Percentiles rank a stretch among this genome's conserved stretches.
These are phyloP conservation scores for Schizonepeta tenuifolia DNA, from an alignment of 257 asterid species.

Conservation along the genomic window DNA sequence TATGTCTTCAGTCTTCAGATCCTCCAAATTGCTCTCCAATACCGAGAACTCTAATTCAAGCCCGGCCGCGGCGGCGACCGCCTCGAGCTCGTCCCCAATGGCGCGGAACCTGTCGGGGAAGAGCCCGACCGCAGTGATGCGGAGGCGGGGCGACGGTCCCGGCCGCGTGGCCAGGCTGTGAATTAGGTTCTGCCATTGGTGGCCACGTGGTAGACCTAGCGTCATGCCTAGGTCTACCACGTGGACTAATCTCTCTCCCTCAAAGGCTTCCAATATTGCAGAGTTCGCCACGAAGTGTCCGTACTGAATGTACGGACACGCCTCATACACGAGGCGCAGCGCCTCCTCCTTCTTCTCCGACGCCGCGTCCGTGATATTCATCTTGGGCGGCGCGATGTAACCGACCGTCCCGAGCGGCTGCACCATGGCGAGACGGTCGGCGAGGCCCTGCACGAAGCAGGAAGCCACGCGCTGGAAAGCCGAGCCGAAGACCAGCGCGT, in stretches of 20 bases:
- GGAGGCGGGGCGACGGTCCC: slow-evolving; percentile 43
- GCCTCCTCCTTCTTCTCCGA: slow-evolving; percentile 68
- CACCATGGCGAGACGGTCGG: slow-evolving; percentile 64
- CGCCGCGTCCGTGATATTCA: slow-evolving; percentile 44
- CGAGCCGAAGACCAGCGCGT: slow-evolving; percentile 75
- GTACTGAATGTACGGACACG: slow-evolving; percentile 66
- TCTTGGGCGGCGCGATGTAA: slow-evolving; percentile 41
- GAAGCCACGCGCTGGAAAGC: slow-evolving; percentile 88
- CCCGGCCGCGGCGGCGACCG: slow-evolving; percentile 49
- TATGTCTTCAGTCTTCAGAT: slow-evolving; percentile 50
- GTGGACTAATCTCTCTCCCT: slow-evolving; percentile 88
- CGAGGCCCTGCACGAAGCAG: slow-evolving; percentile 73
- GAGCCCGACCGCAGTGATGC: slow-evolving; percentile 69
- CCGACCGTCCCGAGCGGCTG: slow-evolving; percentile 78
- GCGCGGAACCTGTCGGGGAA: slow-evolving; percentile 36
- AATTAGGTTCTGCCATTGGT: slow-evolving; percentile 69
- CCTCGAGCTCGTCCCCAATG: slow-evolving; percentile 66
- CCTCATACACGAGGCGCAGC: slow-evolving; percentile 58
- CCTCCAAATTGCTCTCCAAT: slow-evolving; percentile 64
- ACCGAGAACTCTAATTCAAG: slow-evolving; percentile 53
- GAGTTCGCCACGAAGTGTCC: slow-evolving; percentile 73
- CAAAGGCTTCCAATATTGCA: slow-evolving; percentile 83
- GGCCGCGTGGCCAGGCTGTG: slow-evolving; percentile 55
- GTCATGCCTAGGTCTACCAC: slow-evolving; percentile 84
- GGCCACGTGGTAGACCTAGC: slow-evolving; percentile 69